Evolutionary conservation across 2,329 filamentous ascomycete genomes (phyloP).

Genomic region (Sarocladium strictum): DNA sequence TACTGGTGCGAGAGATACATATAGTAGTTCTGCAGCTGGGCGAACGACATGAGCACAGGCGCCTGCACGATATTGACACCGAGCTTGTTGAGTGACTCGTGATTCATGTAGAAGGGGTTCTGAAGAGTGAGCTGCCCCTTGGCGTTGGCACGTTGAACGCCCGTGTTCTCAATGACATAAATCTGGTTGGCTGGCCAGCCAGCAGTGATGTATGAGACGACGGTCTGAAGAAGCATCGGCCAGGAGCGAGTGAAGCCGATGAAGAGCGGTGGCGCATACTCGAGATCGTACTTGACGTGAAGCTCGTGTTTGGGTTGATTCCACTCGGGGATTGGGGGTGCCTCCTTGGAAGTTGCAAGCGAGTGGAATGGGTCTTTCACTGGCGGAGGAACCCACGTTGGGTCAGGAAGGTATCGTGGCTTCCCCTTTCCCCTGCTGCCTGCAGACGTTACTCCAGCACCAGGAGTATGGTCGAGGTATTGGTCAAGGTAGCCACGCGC

Average conservation of each 20-base stretch:
- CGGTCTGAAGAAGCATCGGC: slow-evolving; percentile 12
- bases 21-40: slow-evolving; percentile 51
- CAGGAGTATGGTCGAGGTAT: slow-evolving; percentile 7
- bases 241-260: slow-evolving; percentile 49
- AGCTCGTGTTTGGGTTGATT: slow-evolving; percentile 33
- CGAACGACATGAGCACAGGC: slow-evolving; percentile 46
- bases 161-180: slow-evolving; percentile 54
- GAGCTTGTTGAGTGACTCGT: slow-evolving; percentile 41
- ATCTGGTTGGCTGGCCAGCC: slow-evolving; percentile 54
- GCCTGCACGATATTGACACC: slow-evolving; percentile 46
- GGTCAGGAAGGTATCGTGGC: slow-evolving; percentile 26
- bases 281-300: slow-evolving; percentile 31
- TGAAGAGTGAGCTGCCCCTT: slow-evolving; percentile 40
- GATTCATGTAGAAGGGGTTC: slow-evolving; percentile 52
- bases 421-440: slow-evolving; percentile 12
- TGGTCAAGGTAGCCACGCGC: slow-evolving; percentile 10
- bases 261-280: slow-evolving; percentile 41
- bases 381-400: slow-evolving; percentile 28
- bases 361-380: slow-evolving; percentile 37
- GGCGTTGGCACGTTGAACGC: slow-evolving; percentile 47
- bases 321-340: slow-evolving; percentile 38
- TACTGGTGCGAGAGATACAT: slow-evolving; percentile 37
- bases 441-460: slow-evolving; percentile 1
- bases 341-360: slow-evolving; percentile 24
- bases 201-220: slow-evolving; percentile 45